Percentiles rank a stretch among this genome's conserved stretches.
These are phyloP conservation scores for Tagetes patula DNA, from an alignment of 129 eudicot species.

Conservation along the genomic window DNA sequence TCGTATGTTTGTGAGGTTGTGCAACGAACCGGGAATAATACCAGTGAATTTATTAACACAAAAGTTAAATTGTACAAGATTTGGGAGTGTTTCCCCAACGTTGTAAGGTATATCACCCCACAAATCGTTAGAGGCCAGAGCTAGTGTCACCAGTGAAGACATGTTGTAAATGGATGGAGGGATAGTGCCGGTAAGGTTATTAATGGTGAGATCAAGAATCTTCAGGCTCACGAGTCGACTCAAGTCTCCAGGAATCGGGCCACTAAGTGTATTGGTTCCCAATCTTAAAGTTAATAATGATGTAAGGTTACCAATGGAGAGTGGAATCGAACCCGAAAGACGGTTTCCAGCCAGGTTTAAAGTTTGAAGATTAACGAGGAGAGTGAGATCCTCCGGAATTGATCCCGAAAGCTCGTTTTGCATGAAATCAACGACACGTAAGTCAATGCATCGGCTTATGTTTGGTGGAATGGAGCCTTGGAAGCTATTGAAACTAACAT, in stretches of 20 bases:
- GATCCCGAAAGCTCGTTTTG: constrained; percentile 51
- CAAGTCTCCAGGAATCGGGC: constrained; percentile 49
- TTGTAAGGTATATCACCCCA: constrained; percentile 59
- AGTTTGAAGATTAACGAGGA: constrained; percentile 47
- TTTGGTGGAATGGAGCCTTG: constrained; percentile 50
- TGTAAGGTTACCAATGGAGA: constrained; percentile 54
- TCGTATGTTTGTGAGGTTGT: constrained; percentile 61
- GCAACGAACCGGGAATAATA: constrained; percentile 45
- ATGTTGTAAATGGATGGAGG: constrained; percentile 72
- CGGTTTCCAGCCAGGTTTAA: constrained; percentile 55
- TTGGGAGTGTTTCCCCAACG: too few species aligned
- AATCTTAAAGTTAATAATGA: constrained; percentile 43
- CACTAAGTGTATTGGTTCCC: constrained; percentile 54
- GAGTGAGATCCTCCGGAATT: constrained; percentile 46
- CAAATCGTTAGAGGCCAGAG: constrained; percentile 55
- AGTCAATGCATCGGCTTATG: constrained; percentile 44
- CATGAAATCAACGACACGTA: constrained; percentile 46
- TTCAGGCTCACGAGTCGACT: constrained; percentile 42
- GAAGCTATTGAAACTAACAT: constrained; percentile 51
- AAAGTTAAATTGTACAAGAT: constrained; percentile 55
- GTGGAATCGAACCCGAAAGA: constrained; percentile 58
- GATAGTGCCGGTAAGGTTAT: constrained; percentile 51
- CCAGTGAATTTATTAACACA: constrained; percentile 78
- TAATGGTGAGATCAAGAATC: constrained; percentile 64
- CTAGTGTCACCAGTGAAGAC: constrained; percentile 55